These are phyloP conservation scores for Fraxinus quadrangulata DNA, from an alignment of 257 asterid genomes.

Conservation along the genomic window DNA sequence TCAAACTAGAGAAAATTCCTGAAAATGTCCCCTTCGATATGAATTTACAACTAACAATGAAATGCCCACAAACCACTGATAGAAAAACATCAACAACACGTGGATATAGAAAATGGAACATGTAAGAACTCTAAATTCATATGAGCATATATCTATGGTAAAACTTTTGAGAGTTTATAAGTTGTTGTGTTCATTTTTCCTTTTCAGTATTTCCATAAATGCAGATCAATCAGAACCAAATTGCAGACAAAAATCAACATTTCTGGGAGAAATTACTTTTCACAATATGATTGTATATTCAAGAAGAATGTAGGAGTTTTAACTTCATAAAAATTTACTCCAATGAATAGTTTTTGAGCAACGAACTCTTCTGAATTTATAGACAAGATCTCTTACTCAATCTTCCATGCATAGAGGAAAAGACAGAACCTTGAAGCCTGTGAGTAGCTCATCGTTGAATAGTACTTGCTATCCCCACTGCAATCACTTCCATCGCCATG, in stretches of 20 bases:
- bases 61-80: neutral
- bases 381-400: constrained; percentile 35
- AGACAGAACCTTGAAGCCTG: constrained; percentile 50
- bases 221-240: neutral
- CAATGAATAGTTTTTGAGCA: neutral
- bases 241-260: neutral
- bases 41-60: neutral
- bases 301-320: neutral
- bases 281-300: neutral
- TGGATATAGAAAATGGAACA: neutral
- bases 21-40: neutral
- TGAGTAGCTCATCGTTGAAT: constrained; percentile 45
- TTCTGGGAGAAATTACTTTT: neutral
- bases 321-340: neutral
- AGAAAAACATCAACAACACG: neutral
- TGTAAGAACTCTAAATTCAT: neutral
- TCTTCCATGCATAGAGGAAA: constrained; percentile 70
- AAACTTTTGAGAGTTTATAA: neutral
- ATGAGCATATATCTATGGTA: neutral
- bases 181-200: neutral
- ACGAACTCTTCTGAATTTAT: neutral
- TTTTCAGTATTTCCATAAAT: neutral
- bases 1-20: neutral
- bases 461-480: constrained; percentile 56
- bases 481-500: constrained; percentile 37